Base-by-base conservation (phyloP, 2,329 filamentous ascomycete species). In the Penicillium oxalicum region DNA sequence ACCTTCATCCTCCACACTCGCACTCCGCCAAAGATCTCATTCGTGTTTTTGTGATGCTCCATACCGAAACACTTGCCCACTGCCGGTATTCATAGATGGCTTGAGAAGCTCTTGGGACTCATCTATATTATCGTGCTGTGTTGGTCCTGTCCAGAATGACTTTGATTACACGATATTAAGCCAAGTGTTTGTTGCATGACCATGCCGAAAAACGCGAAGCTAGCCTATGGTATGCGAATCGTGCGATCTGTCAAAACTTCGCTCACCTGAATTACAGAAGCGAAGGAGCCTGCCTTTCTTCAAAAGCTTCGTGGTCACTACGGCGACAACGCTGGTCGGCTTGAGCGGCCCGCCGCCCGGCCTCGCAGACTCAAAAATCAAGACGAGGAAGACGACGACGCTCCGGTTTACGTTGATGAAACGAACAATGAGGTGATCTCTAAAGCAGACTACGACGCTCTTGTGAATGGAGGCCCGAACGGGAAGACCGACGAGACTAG, bases 131-230 rank as follows among this genome's bases (percentile, higher is more conserved):
- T 32, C 29, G 29, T 11, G 11, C 11, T 32, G 29, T 8, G 4
- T 8, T 36, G 41, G 8, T 40, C 42, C 39, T 28, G 28, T 32
- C 28, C 43, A 36, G 47, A 42, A 55, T 50, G 49, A 46, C 45
- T 42, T 44, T 55, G 38, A 51, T 36, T 40, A 49, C 37, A 58
- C 25, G 38, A 43, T 39, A 40, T 38, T 45, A 47, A 55, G 28
- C 38, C 42, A 48, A 32, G 44, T 29, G 35, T 48, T 41, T 45
- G 40, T 49, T 40, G 38, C 35, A 25, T 37, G 44, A 58, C 44
- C 46, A 72, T 72, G 70, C 61, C 64, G 18, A 70, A 66, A 57
- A 73, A 72, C 43, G 61, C 70, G 13, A 74, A 74, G 55, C 67
- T 74, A 44, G 65, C 61, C 48, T 74, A 74, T 47, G 71, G 71